phyloP scores from a whole-genome alignment of 768 basidiomycete species.

The Suillus discolor region DNA sequence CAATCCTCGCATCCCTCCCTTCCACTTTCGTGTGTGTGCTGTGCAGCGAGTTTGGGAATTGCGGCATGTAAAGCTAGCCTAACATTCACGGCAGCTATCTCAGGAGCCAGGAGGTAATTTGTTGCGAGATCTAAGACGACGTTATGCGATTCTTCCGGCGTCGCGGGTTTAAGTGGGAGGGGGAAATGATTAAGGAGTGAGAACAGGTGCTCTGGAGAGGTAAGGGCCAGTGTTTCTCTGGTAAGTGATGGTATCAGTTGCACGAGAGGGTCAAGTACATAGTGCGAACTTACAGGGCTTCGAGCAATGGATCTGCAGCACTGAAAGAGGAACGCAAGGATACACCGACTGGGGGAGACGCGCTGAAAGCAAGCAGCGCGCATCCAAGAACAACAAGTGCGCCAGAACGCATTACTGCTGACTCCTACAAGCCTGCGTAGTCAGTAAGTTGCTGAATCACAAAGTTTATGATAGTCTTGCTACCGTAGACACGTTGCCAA shows the following conservation, averaged over 20 bases:
- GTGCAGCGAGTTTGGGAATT: slow-evolving; percentile 79
- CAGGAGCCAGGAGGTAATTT: slow-evolving; percentile 47
- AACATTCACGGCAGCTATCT: slow-evolving; percentile 62
- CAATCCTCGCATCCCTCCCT: slow-evolving; percentile 61
- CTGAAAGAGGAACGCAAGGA: slow-evolving; percentile 32
- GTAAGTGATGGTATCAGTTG: not conserved
- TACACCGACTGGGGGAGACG: slow-evolving; percentile 33
- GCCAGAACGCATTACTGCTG: not conserved
- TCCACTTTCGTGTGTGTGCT: slow-evolving; percentile 18
- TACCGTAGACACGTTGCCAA: not conserved
- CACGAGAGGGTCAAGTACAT: not conserved
- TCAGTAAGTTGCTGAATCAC: not conserved
- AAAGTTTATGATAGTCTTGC: not conserved
- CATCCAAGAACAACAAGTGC: slow-evolving; percentile 9
- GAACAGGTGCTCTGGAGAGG: slow-evolving; percentile 76
- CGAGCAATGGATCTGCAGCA: slow-evolving; percentile 29
- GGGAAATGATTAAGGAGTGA: slow-evolving; percentile 65
- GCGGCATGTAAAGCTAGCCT: slow-evolving; percentile 78
- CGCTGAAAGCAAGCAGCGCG: slow-evolving; percentile 20
- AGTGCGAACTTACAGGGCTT: slow-evolving; percentile 29
- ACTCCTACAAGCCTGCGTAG: not conserved
- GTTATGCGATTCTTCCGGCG: slow-evolving; percentile 52
- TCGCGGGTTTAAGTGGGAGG: slow-evolving; percentile 41
- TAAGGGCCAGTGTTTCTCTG: slow-evolving; percentile 82
- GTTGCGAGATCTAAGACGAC: slow-evolving; percentile 41